Percentiles rank a stretch among this genome's conserved stretches.
These are phyloP conservation scores for Aspergillus japonicus DNA, from an alignment of 2,329 filamentous ascomycete species.

Conservation along the genomic window DNA sequence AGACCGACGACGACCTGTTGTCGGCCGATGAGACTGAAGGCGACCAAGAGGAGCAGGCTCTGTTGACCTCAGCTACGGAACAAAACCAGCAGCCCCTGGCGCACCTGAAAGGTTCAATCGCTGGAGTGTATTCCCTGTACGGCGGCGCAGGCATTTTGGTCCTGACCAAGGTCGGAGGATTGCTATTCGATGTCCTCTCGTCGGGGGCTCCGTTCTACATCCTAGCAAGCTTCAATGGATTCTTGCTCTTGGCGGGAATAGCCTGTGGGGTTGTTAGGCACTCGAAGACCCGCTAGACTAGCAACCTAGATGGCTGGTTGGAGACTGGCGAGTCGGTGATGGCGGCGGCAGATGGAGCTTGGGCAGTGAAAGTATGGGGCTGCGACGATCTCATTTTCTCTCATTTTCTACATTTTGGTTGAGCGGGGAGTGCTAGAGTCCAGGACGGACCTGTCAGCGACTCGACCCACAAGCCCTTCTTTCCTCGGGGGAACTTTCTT, in stretches of 20 bases:
- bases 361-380: background rate
- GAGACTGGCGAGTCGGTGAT: background rate
- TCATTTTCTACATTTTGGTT: background rate
- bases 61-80: slow-evolving; percentile 26
- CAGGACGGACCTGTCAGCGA: background rate
- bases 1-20: slow-evolving; percentile 7
- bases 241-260: slow-evolving; percentile 55
- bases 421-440: background rate
- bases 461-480: background rate
- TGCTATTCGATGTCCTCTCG: slow-evolving; percentile 74
- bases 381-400: background rate
- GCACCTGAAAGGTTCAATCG: slow-evolving; percentile 88
- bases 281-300: slow-evolving; percentile 1
- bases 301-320: background rate
- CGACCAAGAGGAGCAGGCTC: slow-evolving; percentile 29
- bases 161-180: slow-evolving; percentile 86
- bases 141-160: slow-evolving; percentile 87
- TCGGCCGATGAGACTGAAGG: slow-evolving; percentile 8
- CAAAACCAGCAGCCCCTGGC: slow-evolving; percentile 38
- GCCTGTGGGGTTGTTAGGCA: slow-evolving; percentile 25
- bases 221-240: slow-evolving; percentile 83
- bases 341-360: background rate
- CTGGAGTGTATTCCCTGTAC: slow-evolving; percentile 87
- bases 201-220: slow-evolving; percentile 86
- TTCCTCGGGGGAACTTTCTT: background rate